Base-by-base conservation (phyloP, 148 eudicot genomes). In the Rhododendron williamsianum region DNA sequence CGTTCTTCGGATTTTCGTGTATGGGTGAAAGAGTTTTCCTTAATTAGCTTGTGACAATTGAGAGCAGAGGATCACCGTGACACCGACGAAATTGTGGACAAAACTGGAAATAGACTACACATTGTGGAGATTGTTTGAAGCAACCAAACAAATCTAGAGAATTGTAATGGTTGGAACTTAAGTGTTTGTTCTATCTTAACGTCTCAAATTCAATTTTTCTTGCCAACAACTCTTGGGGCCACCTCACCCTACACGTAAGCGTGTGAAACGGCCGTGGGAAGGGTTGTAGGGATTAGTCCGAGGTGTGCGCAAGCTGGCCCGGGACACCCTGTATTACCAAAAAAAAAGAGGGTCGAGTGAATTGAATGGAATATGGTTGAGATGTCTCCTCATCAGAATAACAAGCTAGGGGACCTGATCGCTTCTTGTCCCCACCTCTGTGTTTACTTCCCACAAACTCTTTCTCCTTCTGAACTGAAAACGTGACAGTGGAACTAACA, bases 331-430 rank as follows among this genome's bases (percentile, higher is more conserved):
- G 8, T 7, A 41, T 41, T 41, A 41, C 6, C 45, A 41, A 41
- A 41, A 41, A 41, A 41, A 38, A 0, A 38, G 0, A 41, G 0
- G 45, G 7, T 41, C 45, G 7, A 41, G 9, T n/a, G 73, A 67
- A 67, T 19, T 67, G 73, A 67, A 67, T 71, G 58, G 76, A 80
- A 36, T 51, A 1, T 11, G 33, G 67, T 52, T 82, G 71, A 49
- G 76, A 48, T 46, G 82, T 86, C 90, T 9, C 79, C 86, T 58
- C 84, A 36, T 86, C 41, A 33, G 76, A 71, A 19, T 86, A 25
- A 21, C 67, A 58, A 58, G n/a, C 65, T 65, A 9, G 49, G 69
- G 71, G 49, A 87, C 84, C 72, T 76, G 76, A 16, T 71, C 36
- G 74, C 85, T 79, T 38, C 2, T 19, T 3, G 81, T 77, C 85